Evolutionary conservation across 1,284 basidiomycete species (phyloP), one percentile per base, ranked within the genome.

Genomic region (Pseudomicrostroma phylloplanum): DNA sequence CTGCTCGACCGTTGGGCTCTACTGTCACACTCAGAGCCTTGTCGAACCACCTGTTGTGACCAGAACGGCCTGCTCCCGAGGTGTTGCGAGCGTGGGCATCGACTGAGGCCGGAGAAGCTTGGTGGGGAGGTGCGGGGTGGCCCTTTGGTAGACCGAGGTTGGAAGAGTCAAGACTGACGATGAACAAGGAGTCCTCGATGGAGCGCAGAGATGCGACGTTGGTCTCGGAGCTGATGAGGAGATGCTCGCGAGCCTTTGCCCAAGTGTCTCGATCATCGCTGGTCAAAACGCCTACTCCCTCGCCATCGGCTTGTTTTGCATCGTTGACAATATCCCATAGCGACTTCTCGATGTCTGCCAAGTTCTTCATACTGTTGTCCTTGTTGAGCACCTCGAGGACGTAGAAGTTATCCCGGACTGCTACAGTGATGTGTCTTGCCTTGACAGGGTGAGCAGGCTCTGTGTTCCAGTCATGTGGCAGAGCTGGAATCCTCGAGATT

Each of bases 41-140:
- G 83, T 98, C 94, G 80, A 89, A 91, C 86, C 92, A 96, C 54
- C 94, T 84, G 76, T 97, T 96, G 60, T 85, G 83, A 1, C 87
- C 86, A 61, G 86, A 86, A 64, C 83, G 81, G 8, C 88, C 87
- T 0, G 82, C 83, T 1, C 86, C 86, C 48, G 89, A 88, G 60
- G 87, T 83, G 68, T 89, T 87, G 71, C 87, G 86, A 17, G 96
- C 84, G 73, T 94, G 91, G 1, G 88, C 86, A 71, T 91, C 87
- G 56, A 92, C 82, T 55, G 73, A 87, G 81, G 17, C 85, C 82
- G 74, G 84, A 83, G 73, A 86, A 82, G 64, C 89, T 86, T 26
- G 89, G 60, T 69, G 68, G 12, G 67, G 61, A 9, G 63, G 66
- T 19, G 62, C 67, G n/a, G 68, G 68, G 61, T 74, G 60, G 71